Conservation (phyloP, 768 basidiomycete species). For the Cytidiella melzeri region DNA sequence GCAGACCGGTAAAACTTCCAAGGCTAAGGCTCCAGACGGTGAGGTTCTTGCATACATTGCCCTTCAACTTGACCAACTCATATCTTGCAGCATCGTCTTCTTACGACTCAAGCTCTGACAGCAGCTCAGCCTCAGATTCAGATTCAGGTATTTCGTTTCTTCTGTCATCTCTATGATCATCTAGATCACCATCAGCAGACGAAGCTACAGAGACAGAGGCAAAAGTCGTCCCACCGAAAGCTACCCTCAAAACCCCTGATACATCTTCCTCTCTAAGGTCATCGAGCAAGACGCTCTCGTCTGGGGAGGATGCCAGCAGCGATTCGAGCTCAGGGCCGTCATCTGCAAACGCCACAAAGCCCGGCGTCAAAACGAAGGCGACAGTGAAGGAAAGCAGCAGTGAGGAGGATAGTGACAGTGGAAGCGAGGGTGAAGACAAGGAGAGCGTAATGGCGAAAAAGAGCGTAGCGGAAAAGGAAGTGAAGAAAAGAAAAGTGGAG, state of each 20-base stretch:
- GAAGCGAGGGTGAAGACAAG: constrained; percentile 8
- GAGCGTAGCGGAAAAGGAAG: background rate
- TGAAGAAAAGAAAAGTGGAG: constrained; percentile 4
- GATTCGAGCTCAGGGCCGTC: constrained; percentile 5
- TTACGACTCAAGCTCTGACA: constrained; percentile 12
- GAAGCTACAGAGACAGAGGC: constrained; percentile 1
- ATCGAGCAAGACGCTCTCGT: constrained; percentile 11
- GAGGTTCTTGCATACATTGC: background rate
- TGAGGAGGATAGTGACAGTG: constrained; percentile 6
- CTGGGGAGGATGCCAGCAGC: constrained; percentile 2
- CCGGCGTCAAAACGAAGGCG: background rate
- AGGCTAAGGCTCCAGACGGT: constrained; percentile 2
- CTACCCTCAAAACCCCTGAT: background rate
- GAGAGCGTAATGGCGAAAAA: constrained; percentile 3
- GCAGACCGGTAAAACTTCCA: background rate
- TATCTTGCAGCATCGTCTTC: constrained; percentile 7
- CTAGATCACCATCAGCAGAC: background rate
- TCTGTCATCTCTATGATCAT: background rate
- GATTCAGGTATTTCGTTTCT: background rate
- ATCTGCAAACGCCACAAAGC: background rate
- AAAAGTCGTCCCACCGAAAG: background rate
- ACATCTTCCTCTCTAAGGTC: constrained; percentile 2
- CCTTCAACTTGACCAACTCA: background rate
- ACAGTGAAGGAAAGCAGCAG: constrained; percentile 5
- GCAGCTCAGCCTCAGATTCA: constrained; percentile 2